Base-by-base conservation (phyloP, 2,329 filamentous ascomycete species). In the Cladosporium sp. region DNA sequence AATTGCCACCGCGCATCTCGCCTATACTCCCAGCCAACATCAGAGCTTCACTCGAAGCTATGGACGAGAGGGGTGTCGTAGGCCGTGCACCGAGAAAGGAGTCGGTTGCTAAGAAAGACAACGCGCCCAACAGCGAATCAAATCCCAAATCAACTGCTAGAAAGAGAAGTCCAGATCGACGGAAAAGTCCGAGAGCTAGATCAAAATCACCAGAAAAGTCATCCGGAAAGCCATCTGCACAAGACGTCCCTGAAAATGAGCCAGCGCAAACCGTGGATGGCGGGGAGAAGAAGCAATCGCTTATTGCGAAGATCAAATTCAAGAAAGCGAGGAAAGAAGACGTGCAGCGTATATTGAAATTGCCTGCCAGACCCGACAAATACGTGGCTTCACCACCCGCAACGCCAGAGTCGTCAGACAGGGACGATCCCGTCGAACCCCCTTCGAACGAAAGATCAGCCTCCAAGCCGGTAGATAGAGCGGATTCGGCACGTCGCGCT, bases 1-100 rank as follows among this genome's bases (percentile, higher is more conserved):
- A 69, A 5, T 64, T 82, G 15, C 80, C 80, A 9, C 70, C 72
- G 8, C 70, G 81, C 30, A 65, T 83, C n/a, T 83, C 80, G 4
- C 79, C 80, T 3, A 80, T 77, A 12, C 68, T 83, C 3, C 80
- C 80, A 6, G 70, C 76, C 2, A 76, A 75, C 47, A 73, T 83
- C 39, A 75, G 79, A 57, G 76, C 73, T 51, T 75, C 80, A 50
- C 63, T 83, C 20, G 71, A 72, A 51, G 68, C 32, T n/a, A 36
- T 17, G 12, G 20, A 42, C 15, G 30, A 20, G 27, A 45, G 7
- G 15, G 32, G 32, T n/a, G 3, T n/a, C 9, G 4, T n/a, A n/a
- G n/a, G 32, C 12, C 8, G 32, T 7, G 32, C 13, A 17, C 32
- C 13, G 15, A n/a, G 32, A 36, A 36, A n/a, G 15, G 32, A 36